phyloP scores from a whole-genome alignment of 257 asterid genomes.

The Salvia miltiorrhiza region DNA sequence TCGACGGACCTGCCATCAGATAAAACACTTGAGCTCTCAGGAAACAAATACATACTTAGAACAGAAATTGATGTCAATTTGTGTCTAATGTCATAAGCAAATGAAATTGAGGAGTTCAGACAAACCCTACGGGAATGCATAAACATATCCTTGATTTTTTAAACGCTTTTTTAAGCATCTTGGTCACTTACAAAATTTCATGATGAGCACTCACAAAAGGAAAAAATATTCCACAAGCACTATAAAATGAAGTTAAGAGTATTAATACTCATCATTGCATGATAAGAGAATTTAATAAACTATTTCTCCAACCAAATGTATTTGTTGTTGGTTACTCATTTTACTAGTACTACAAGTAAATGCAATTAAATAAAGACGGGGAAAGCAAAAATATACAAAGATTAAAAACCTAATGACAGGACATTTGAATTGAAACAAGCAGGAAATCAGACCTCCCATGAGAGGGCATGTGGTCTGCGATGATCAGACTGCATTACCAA shows the following conservation, averaged over 20 bases:
- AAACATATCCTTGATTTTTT: slow-evolving; percentile 1
- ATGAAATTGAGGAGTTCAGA: slow-evolving; percentile 15
- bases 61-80: slow-evolving; percentile 9
- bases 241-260: background rate
- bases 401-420: slow-evolving; percentile 1
- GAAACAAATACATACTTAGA: slow-evolving; percentile 5
- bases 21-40: slow-evolving; percentile 26
- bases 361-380: slow-evolving; percentile 17
- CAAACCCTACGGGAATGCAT: slow-evolving; percentile 11
- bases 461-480: slow-evolving; percentile 99
- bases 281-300: background rate
- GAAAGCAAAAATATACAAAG: background rate
- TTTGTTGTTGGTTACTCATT: background rate
- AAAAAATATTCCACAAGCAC: slow-evolving; percentile 7
- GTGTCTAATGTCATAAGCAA: background rate
- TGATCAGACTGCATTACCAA: slow-evolving; percentile 74
- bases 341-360: slow-evolving; percentile 4
- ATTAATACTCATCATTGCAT: background rate
- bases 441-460: slow-evolving; percentile 90
- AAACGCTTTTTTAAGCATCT: slow-evolving; percentile 10
- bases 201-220: slow-evolving; percentile 1
- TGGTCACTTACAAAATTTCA: background rate
- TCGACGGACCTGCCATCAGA: slow-evolving; percentile 76
- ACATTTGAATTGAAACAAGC: slow-evolving; percentile 17
- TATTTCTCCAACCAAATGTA: slow-evolving; percentile 9